Conservation (phyloP, 2,329 filamentous ascomycete genomes). For the Fusarium sp. region DNA sequence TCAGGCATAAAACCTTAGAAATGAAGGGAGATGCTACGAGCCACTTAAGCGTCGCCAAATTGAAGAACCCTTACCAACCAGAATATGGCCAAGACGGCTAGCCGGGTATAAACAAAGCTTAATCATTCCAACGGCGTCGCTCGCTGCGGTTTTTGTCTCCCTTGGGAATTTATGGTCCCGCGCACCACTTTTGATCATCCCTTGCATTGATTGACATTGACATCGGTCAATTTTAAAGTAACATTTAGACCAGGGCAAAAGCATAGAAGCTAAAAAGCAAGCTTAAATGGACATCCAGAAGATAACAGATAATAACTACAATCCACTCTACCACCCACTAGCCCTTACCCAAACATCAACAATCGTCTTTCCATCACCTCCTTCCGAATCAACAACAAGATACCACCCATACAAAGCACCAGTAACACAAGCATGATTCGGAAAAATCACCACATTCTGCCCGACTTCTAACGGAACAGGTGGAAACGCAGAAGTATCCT, state of each 20-base stretch:
- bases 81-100: not conserved
- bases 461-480: slow-evolving; percentile 59
- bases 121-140: not conserved
- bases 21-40: not conserved
- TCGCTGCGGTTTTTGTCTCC: not conserved
- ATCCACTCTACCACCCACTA: slow-evolving; percentile 56
- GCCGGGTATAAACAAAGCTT: not conserved
- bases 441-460: slow-evolving; percentile 59
- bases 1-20: not conserved
- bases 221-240: too few relatives aligned
- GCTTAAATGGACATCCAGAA: too few relatives aligned
- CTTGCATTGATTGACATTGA: not conserved
- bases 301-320: too few relatives aligned
- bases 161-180: not conserved
- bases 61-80: not conserved
- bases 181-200: fast-evolving
- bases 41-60: not conserved
- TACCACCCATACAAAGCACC: slow-evolving; percentile 71
- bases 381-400: slow-evolving; percentile 58
- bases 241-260: too few relatives aligned
- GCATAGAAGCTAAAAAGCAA: too few relatives aligned
- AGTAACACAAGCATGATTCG: slow-evolving; percentile 73
- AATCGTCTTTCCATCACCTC: slow-evolving; percentile 51
- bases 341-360: slow-evolving; percentile 71
- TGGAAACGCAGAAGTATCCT: not conserved